phyloP scores from a whole-genome alignment of 345 rosid genomes.

The Conringia planisiliqua region DNA sequence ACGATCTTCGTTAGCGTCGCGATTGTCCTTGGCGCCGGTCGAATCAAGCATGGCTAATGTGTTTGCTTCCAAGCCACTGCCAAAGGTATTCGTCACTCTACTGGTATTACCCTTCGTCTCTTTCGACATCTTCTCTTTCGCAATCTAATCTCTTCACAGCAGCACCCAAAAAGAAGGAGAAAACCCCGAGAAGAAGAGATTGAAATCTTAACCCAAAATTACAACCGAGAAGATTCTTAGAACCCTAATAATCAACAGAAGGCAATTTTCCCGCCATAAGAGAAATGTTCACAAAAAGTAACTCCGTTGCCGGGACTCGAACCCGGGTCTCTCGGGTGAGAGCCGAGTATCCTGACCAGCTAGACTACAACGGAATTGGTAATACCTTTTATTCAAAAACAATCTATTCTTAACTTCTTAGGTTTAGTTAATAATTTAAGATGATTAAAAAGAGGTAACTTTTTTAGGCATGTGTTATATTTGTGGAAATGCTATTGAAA shows the following conservation, averaged over 20 bases:
- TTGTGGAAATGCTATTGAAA: too few relatives aligned
- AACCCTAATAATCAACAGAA: constrained; percentile 8
- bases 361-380: constrained; percentile 37
- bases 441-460: too few relatives aligned
- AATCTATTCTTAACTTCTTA: too few relatives aligned
- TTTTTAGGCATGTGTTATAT: too few relatives aligned
- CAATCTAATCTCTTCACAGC: not conserved
- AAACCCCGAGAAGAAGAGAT: not conserved
- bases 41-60: constrained; percentile 68
- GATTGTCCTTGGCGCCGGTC: constrained; percentile 43
- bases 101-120: constrained; percentile 21
- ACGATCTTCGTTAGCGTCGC: constrained; percentile 66
- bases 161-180: too few relatives aligned
- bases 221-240: not conserved
- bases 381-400: too few relatives aligned
- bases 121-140: constrained; percentile 24
- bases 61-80: constrained; percentile 62
- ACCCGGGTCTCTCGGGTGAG: constrained; percentile 65
- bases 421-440: too few relatives aligned
- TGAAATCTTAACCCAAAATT: not conserved
- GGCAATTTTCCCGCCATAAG: constrained; percentile 20
- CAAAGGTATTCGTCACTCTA: constrained; percentile 28
- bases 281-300: not conserved
- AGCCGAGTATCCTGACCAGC: constrained; percentile 78
- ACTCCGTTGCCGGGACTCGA: constrained; percentile 20